Percentiles rank a stretch among this genome's conserved stretches.
Evolutionary conservation across 2,329 filamentous ascomycete species (phyloP).

Genomic region (Pseudocercospora vitis): DNA sequence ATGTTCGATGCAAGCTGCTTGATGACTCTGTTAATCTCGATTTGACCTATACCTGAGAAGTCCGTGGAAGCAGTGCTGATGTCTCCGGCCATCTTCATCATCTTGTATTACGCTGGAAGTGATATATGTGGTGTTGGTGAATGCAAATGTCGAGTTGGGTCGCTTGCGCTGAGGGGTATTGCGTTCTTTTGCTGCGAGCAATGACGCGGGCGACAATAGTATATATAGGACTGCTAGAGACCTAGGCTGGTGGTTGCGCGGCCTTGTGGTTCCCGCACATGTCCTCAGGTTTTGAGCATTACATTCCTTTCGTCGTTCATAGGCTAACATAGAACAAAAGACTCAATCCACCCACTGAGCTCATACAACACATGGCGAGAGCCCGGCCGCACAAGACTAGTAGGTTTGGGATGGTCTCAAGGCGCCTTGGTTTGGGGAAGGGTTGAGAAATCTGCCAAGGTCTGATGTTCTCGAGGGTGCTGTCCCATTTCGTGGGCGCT

Average conservation of each 20-base stretch:
- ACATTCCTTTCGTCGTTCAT: constrained; percentile 3
- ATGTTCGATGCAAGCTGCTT: not conserved
- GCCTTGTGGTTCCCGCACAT: not conserved
- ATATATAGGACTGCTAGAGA: not conserved
- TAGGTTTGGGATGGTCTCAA: too few species aligned
- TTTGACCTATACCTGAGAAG: not conserved
- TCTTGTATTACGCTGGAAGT: not conserved
- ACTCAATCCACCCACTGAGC: not conserved
- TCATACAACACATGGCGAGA: not conserved
- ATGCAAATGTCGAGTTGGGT: not conserved
- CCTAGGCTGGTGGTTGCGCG: not conserved
- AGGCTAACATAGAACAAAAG: too few species aligned
- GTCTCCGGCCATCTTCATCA: not conserved
- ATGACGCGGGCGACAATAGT: not conserved
- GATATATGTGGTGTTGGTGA: not conserved
- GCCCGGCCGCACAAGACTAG: too few species aligned
- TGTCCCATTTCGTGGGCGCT: too few species aligned
- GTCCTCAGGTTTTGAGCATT: not conserved
- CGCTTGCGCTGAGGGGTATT: too few species aligned
- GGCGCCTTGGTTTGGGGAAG: too few species aligned
- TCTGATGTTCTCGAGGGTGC: too few species aligned
- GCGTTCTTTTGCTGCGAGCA: too few species aligned
- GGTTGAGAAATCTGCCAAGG: too few species aligned
- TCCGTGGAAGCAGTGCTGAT: not conserved
- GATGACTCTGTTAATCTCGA: not conserved